Base-by-base conservation (phyloP, 2,329 filamentous ascomycete species). In the Geosmithia flava region DNA sequence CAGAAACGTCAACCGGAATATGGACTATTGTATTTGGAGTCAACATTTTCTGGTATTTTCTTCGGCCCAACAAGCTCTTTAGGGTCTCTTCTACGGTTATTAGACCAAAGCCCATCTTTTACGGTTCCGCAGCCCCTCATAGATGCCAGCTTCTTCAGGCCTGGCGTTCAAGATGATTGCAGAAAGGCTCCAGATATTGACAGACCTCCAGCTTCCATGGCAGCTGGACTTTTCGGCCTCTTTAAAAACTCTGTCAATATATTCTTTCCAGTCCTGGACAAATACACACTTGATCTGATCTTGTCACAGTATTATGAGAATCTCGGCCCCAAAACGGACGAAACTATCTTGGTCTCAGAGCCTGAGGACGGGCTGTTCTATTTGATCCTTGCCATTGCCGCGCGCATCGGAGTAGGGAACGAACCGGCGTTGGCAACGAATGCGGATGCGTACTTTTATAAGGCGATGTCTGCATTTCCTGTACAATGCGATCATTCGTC, bases 331-430 rank as follows among this genome's bases (percentile, higher is more conserved):
- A 19, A 44, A 16, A n/a, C 2, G 20, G 11, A n/a, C 27, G 20
- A 46, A 10, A 7, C 20, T 2, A 40, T 7, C 10, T 45, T 45
- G 29, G 49, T 43, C 15, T 47, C 23, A 46, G 11, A 33, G 7
- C 41, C 17, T 42, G 17, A 45, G 6, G 19, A 50, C 3, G 45
- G 44, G 4, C 39, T 53, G 10, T 47, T 51, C 17, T 50, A 51
- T 27, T 30, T 53, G 7, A 29, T 50, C 20, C 43, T 53, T 33
- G 51, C 50, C 13, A 52, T 53, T 39, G 43, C 49, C 7, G 29
- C 46, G 27, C 45, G 45, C 13, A 29, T 53, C 11, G 46, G 42
- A 7, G 50, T 50, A 37, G 40, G 45, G 29, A 49, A 43, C 10
- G 47, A 52, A 2, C 46, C 47, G 30, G 7, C 20, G 2, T 20